These are phyloP conservation scores for Colletotrichum melonis DNA, from an alignment of 2,329 filamentous ascomycete genomes.

Conservation along the genomic window DNA sequence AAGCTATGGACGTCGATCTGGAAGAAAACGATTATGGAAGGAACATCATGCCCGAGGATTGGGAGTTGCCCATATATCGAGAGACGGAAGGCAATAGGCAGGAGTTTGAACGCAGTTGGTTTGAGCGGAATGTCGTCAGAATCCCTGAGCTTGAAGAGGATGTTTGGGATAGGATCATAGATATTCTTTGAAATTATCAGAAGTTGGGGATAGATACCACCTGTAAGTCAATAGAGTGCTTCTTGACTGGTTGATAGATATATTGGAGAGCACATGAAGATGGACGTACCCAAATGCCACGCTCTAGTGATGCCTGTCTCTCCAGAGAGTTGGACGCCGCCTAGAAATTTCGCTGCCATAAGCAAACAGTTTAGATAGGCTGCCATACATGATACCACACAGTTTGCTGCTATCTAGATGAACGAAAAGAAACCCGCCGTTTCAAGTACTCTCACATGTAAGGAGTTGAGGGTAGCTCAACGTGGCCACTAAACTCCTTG, in stretches of 20 bases:
- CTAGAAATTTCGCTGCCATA: neutral
- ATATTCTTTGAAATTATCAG: neutral
- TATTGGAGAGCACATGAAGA: neutral
- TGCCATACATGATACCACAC: neutral
- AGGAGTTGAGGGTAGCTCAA: neutral
- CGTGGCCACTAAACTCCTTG: neutral
- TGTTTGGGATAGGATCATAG: neutral
- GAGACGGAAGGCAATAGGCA: neutral
- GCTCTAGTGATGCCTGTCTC: neutral
- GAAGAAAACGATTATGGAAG: neutral
- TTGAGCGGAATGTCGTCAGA: neutral
- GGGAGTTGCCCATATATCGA: neutral
- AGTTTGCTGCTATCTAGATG: neutral
- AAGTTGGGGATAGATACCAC: too few relatives aligned
- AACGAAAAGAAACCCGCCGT: neutral
- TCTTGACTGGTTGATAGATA: neutral
- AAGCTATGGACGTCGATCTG: neutral
- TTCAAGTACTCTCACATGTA: neutral
- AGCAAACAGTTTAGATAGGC: neutral
- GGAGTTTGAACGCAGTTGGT: neutral
- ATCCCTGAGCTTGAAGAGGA: neutral
- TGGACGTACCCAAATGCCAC: neutral
- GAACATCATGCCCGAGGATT: neutral
- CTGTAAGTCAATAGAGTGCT: neutral
- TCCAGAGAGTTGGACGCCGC: neutral